Evolutionary conservation across 129 eudicot species (phyloP).

Genomic region (Saposhnikovia divaricata): DNA sequence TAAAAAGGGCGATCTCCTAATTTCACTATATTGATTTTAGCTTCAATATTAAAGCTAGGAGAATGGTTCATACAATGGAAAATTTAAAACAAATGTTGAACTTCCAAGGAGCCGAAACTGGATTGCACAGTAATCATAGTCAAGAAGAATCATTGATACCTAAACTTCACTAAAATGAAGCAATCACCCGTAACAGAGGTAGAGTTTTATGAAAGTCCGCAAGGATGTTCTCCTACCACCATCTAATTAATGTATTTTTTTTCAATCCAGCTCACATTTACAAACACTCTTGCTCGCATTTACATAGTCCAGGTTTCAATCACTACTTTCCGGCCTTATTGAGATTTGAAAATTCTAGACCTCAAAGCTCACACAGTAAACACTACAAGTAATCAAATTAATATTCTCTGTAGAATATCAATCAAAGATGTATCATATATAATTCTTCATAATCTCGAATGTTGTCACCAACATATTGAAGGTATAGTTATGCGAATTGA

Average conservation of each 20-base stretch:
- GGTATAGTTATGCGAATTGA: background rate
- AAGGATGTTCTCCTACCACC: background rate
- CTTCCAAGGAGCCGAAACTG: background rate
- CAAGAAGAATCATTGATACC: background rate
- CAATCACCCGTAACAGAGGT: background rate
- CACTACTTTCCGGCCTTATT: background rate
- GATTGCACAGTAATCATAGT: background rate
- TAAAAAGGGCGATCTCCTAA: background rate
- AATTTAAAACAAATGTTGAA: background rate
- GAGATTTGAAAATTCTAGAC: background rate
- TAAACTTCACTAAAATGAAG: background rate
- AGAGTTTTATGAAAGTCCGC: background rate
- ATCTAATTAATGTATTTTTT: background rate
- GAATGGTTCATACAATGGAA: background rate
- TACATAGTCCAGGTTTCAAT: background rate
- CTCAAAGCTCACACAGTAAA: background rate
- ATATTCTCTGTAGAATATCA: background rate
- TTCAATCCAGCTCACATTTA: background rate
- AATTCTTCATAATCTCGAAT: background rate
- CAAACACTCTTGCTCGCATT: no score
- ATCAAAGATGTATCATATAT: background rate
- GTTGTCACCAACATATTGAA: background rate
- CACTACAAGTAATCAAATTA: background rate
- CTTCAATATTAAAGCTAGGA: background rate
- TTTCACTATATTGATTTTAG: background rate